Conservation (phyloP, 78 protist species). For the Protostelium mycophagum region DNA sequence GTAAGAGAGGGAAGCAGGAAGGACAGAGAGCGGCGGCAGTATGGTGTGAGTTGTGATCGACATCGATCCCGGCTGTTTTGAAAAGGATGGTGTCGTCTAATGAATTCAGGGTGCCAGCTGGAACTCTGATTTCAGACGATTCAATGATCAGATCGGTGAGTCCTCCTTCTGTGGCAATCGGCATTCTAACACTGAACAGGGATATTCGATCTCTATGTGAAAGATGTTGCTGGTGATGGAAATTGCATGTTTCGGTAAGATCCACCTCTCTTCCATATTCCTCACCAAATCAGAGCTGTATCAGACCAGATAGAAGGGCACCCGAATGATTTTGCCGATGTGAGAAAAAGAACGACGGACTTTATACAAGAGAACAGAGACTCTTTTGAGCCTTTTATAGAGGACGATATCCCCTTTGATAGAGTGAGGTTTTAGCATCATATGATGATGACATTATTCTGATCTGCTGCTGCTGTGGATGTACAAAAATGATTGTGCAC, state of each 20-base stretch:
- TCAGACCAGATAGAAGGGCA: conserved; percentile 56
- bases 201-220: conserved; percentile 7
- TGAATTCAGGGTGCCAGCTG: not conserved
- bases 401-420: conserved; percentile 35
- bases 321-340: conserved; percentile 42
- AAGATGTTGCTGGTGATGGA: conserved; percentile 76
- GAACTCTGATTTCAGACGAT: not conserved
- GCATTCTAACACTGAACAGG: not conserved
- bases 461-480: no score
- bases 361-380: conserved; percentile 38
- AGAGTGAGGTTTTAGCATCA: not conserved
- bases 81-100: not conserved
- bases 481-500: no score
- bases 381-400: conserved; percentile 58
- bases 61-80: no score
- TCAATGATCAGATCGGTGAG: not conserved
- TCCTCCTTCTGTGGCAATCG: not conserved
- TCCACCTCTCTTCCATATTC: not conserved
- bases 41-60: not conserved
- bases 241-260: conserved; percentile 61
- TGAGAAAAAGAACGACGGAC: conserved; percentile 22
- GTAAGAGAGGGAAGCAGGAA: not conserved
- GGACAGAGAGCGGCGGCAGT: not conserved
- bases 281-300: conserved; percentile 21
- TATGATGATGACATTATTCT: no score